Conservation (phyloP, 345 rosid species). For the Lagerstroemia speciosa region DNA sequence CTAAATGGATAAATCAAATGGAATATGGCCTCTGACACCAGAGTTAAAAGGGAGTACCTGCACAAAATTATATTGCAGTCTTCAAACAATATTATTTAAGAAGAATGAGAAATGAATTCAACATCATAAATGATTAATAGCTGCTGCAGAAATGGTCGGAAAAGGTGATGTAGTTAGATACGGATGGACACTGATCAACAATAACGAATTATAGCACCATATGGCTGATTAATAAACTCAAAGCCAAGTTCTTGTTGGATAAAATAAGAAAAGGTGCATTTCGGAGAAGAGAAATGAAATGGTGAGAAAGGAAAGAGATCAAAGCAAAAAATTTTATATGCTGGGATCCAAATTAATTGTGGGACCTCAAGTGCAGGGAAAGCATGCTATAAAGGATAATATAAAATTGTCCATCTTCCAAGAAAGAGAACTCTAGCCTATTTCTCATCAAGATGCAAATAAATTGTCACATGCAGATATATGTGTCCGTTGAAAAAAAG, state of each 20-base stretch:
- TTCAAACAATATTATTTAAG: conserved; percentile 5
- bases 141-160: neutral
- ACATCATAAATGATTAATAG: neutral
- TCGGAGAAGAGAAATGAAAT: neutral
- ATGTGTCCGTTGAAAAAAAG: too few relatives aligned
- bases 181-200: neutral
- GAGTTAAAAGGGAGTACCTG: conserved; percentile 91
- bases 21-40: conserved; percentile 89
- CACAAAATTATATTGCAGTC: conserved; percentile 8
- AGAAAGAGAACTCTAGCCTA: neutral
- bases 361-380: neutral
- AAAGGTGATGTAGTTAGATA: neutral
- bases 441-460: too few relatives aligned
- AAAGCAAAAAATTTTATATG: neutral
- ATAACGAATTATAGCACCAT: neutral
- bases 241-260: neutral
- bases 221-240: neutral
- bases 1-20: conserved; percentile 95
- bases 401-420: neutral
- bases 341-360: neutral
- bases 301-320: neutral
- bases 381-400: neutral
- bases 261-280: neutral
- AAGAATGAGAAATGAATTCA: neutral
- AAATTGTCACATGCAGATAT: too few relatives aligned